Conservation (phyloP, 768 basidiomycete genomes). For the Rhizopogon roseolus region DNA sequence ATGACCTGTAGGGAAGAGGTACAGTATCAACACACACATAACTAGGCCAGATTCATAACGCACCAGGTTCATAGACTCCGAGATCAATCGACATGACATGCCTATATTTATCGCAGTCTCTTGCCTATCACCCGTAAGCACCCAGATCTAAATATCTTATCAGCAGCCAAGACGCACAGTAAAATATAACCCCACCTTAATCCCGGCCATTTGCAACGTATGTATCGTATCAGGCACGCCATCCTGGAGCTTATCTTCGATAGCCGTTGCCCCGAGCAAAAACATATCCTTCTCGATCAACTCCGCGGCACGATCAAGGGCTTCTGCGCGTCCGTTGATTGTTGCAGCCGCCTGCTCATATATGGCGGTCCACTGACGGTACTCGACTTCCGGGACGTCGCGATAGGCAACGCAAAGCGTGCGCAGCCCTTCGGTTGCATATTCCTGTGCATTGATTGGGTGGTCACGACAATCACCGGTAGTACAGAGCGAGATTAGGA, state of each 20-base stretch:
- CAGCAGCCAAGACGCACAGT: not conserved
- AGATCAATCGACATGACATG: conserved; percentile 93
- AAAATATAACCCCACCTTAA: conserved; percentile 54
- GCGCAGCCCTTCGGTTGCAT: conserved; percentile 93
- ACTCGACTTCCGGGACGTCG: conserved; percentile 88
- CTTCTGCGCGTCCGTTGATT: conserved; percentile 92
- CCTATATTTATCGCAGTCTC: conserved; percentile 99
- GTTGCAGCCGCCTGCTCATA: conserved; percentile 93
- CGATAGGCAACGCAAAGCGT: conserved; percentile 96
- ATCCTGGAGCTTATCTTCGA: conserved; percentile 98
- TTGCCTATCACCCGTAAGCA: conserved; percentile 95
- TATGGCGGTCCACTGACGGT: conserved; percentile 81
- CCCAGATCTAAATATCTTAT: conserved; percentile 69
- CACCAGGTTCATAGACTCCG: conserved; percentile 98
- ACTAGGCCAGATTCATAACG: not conserved
- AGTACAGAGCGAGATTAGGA: not conserved
- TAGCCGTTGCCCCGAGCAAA: conserved; percentile 92
- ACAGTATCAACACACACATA: not conserved
- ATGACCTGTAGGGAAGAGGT: conserved; percentile 57
- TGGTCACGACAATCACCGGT: not conserved
- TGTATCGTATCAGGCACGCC: conserved; percentile 98
- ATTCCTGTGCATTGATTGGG: conserved; percentile 52
- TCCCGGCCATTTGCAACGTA: conserved; percentile 95
- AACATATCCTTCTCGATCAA: conserved; percentile 93
- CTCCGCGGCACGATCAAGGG: conserved; percentile 91